Evolutionary conservation across 1,139 yeast species (phyloP), one percentile per base, ranked within the genome.

Genomic region (Yamadazyma sp.): DNA sequence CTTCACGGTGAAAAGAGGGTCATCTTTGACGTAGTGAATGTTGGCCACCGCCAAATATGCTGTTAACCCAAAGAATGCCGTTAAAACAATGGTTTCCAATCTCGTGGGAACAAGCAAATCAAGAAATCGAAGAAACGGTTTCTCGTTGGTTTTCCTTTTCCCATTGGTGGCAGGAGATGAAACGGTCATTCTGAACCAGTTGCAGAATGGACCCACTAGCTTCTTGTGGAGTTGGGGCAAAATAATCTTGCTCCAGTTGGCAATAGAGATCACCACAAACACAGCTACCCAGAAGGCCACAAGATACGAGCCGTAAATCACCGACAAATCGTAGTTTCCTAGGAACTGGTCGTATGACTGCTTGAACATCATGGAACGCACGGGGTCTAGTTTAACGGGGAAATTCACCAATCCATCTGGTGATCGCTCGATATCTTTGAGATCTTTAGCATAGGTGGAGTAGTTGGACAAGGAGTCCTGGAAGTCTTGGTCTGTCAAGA

Each of bases 71-170:
- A 75, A 49, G 56, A 78, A 82, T 8, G 74, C 62, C 9, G 61
- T 45, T 14, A 82, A 60, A 31, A 78, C 61, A 6, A 78, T 44
- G 0, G 80, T 54, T 57, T 84, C 94, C 44, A 76, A 61, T 42
- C 94, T 69, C 0, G 89, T 77, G 0, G 95, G 95, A 10, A 82
- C 56, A 28, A 73, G 31, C 64, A 59, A 43, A 55, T 70, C 62
- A 18, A 69, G 53, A 20, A 61, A 42, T 5, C 60, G 54, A 22
- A 62, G 52, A 15, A 59, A 46, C 11, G 50, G 50, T 29, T 49
- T 46, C 37, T 61, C 68, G 18, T 47, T 44, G 16, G 70, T 60
- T 38, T 62, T 63, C 4, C 47, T 41, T 30, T 37, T 49, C 0
- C 59, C 58, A 10, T 39, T 37, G 2, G 64, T 50, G 9, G 71